These are phyloP conservation scores for Lactarius evosmus DNA, from an alignment of 768 basidiomycete genomes.

Conservation along the genomic window DNA sequence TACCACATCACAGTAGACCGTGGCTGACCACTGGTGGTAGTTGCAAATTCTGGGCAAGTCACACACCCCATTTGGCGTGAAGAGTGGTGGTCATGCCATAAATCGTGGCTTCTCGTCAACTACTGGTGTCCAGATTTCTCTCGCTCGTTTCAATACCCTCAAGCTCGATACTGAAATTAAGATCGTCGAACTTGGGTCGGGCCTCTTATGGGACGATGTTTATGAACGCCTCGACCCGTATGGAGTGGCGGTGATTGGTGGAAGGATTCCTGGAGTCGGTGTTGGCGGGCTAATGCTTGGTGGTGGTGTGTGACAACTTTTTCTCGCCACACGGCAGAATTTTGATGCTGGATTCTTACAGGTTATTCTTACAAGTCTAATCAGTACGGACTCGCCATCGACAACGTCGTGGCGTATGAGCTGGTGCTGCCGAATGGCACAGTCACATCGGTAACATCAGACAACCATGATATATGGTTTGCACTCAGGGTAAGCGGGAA, in stretches of 20 bases:
- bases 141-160: neutral
- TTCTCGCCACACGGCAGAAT: neutral
- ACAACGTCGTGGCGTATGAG: constrained; percentile 49
- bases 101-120: neutral
- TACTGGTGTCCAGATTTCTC: neutral
- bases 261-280: neutral
- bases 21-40: neutral
- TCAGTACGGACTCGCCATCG: constrained; percentile 51
- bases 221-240: neutral
- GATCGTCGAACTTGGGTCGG: neutral
- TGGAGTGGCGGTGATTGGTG: neutral
- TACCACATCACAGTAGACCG: neutral
- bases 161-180: neutral
- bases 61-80: neutral
- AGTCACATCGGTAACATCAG: constrained; percentile 34
- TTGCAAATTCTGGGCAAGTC: neutral
- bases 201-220: neutral
- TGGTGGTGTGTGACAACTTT: neutral
- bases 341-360: constrained; percentile 19
- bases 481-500: constrained; percentile 35
- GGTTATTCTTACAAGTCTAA: constrained; percentile 61
- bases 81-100: neutral
- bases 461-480: constrained; percentile 39
- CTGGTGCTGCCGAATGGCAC: constrained; percentile 52
- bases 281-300: neutral